A percentile compares a stretch with the other conserved stretches of the same genome.
phyloP scores from a whole-genome alignment of 352 stramenopile genomes.

The Elongisporangium anandrum region DNA sequence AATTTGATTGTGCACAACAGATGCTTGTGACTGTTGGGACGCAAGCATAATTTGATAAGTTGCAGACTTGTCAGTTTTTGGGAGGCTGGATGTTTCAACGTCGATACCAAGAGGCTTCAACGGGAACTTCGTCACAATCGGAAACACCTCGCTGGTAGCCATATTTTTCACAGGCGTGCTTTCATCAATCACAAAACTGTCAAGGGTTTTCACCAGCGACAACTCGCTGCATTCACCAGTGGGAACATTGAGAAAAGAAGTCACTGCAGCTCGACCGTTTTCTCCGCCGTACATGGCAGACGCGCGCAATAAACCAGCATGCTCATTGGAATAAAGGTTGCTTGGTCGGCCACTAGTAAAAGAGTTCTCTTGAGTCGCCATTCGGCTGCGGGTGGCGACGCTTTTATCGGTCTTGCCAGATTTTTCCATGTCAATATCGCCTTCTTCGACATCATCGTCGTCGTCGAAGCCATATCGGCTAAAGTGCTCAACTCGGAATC shows the following conservation, averaged over 20 bases:
- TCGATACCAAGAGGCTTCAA: conserved; percentile 38
- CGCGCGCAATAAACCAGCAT: conserved; percentile 34
- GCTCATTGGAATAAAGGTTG: conserved; percentile 24
- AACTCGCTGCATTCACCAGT: neutral
- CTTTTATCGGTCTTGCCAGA: conserved; percentile 10
- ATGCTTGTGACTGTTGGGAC: conserved; percentile 22
- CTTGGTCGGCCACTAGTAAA: conserved; percentile 13
- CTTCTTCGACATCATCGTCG: conserved; percentile 66
- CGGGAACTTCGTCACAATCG: conserved; percentile 18
- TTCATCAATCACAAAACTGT: conserved; percentile 5
- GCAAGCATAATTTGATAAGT: conserved; percentile 69
- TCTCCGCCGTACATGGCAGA: conserved; percentile 34
- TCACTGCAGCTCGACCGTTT: conserved; percentile 17
- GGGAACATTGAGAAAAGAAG: conserved; percentile 21
- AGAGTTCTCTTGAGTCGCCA: conserved; percentile 12
- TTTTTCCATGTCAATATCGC: conserved; percentile 34
- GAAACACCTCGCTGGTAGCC: conserved; percentile 31
- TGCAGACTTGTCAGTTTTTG: conserved; percentile 36
- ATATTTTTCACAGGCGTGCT: conserved; percentile 13
- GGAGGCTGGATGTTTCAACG: conserved; percentile 17
- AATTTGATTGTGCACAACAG: conserved; percentile 42
- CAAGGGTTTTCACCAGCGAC: conserved; percentile 8
- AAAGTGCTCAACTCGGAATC: conserved; percentile 85
- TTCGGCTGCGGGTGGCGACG: conserved; percentile 15
- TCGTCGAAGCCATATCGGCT: conserved; percentile 79